Evolutionary conservation across 768 basidiomycete genomes (phyloP), one percentile per base, ranked within the genome.

Genomic region (Lanmaoa pseudosensibilis): DNA sequence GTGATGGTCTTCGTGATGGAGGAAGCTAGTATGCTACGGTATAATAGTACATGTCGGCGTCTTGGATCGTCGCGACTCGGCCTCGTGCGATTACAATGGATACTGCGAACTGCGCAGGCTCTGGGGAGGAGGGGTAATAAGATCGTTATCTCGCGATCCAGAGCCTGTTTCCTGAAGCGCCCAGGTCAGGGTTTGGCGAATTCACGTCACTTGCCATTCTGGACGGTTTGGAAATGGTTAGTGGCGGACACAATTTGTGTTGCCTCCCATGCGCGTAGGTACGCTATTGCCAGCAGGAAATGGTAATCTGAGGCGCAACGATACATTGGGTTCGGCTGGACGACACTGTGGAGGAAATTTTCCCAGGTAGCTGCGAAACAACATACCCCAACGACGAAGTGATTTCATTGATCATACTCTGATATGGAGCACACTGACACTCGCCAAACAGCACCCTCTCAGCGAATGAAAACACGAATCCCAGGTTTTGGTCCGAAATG

Each of bases 131-230:
- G 43, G 44, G 32, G 40, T 21, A 46, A 56, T 46, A 15, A 48
- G 65, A 71, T 73, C 63, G 67, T 45, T 61, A 71, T 71, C 67
- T 71, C 57, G 65, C 71, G 69, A 71, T 71, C 69, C 47, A 18
- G 40, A 54, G 65, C 65, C 47, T 44, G 39, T 46, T 52, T 50
- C n/a, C 18, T 52, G 36, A 52, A 54, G 51, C 65, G 56, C 59
- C 39, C 51, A 41, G 57, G 56, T 33, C 62, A 52, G 59, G 43
- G 39, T 50, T 54, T 62, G 50, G 62, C 62, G 59, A 61, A 27
- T 47, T 67, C 63, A 68, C 65, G 66, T 67, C 66, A 67, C 34
- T 55, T 57, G 48, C 55, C 62, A 62, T 62, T 62, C 66, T 54
- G 49, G 59, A 50, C 4, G 41, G 57, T 27, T 12, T 36, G 37